Conservation (phyloP, 192 early-diverging fungal genomes). For the Ambispora gerdemannii region DNA sequence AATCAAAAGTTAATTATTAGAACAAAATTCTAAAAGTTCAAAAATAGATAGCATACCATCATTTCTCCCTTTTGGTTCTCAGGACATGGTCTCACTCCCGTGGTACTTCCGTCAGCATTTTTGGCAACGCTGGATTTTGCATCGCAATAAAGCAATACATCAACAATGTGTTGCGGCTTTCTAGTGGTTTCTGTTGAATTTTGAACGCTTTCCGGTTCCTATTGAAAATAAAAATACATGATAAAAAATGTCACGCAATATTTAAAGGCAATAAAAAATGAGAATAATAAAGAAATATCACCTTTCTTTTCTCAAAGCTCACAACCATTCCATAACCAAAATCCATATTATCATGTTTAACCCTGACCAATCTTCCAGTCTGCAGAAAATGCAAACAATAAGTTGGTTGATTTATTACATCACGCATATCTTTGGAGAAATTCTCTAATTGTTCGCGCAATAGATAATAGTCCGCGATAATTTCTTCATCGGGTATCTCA, state of each 20-base stretch:
- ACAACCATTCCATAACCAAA: slow-evolving; percentile 93
- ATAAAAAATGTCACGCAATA: slow-evolving; percentile 17
- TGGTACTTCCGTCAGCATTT: slow-evolving; percentile 45
- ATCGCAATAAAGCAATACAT: slow-evolving; percentile 81
- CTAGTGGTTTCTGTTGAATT: background rate
- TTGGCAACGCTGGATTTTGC: slow-evolving; percentile 51
- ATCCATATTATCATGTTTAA: slow-evolving; percentile 57
- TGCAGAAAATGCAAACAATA: slow-evolving; percentile 83
- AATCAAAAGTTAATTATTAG: background rate
- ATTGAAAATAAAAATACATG: background rate
- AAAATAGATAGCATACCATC: slow-evolving; percentile 28
- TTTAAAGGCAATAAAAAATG: background rate
- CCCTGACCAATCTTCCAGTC: slow-evolving; percentile 74
- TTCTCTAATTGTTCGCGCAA: slow-evolving; percentile 67
- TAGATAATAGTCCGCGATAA: slow-evolving; percentile 71
- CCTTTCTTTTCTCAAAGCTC: slow-evolving; percentile 60
- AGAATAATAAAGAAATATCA: slow-evolving; percentile 2
- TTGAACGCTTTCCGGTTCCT: background rate
- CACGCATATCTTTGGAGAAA: slow-evolving; percentile 62
- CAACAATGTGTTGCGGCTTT: slow-evolving; percentile 61
- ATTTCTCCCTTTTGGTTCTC: slow-evolving; percentile 48
- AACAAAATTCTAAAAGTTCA: background rate
- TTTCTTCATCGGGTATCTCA: slow-evolving; percentile 65
- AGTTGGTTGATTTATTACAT: slow-evolving; percentile 78
- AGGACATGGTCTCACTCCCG: slow-evolving; percentile 53